phyloP scores from a whole-genome alignment of 2,329 filamentous ascomycete genomes.

The Epichloe brachyelytri region DNA sequence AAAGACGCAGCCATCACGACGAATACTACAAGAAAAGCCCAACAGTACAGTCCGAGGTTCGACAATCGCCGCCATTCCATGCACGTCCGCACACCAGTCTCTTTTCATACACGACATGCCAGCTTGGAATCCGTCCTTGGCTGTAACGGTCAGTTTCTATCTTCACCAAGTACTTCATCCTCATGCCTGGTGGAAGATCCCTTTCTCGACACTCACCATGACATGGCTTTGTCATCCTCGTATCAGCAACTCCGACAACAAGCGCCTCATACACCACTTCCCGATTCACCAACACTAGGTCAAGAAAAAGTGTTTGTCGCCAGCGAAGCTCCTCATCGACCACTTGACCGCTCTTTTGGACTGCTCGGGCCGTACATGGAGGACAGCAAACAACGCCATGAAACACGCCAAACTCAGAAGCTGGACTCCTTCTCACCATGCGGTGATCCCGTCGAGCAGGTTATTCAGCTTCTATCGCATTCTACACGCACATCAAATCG shows the following conservation, averaged over 20 bases:
- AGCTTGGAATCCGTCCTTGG: neutral
- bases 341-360: neutral
- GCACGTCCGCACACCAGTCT: neutral
- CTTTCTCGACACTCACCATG: neutral
- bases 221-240: neutral
- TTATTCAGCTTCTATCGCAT: neutral
- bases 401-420: neutral
- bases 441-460: neutral
- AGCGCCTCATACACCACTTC: neutral
- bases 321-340: neutral
- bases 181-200: neutral
- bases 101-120: neutral
- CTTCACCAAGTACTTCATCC: neutral
- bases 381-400: neutral
- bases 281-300: constrained; percentile 4
- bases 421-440: neutral
- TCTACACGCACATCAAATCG: neutral
- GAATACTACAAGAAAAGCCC: neutral
- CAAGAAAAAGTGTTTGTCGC: neutral
- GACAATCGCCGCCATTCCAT: neutral
- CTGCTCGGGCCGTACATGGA: neutral
- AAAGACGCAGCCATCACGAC: neutral
- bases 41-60: neutral
- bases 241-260: neutral
- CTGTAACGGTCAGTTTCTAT: neutral